Conservation (phyloP, 768 basidiomycete species). For the Lactifluus subvellereus region DNA sequence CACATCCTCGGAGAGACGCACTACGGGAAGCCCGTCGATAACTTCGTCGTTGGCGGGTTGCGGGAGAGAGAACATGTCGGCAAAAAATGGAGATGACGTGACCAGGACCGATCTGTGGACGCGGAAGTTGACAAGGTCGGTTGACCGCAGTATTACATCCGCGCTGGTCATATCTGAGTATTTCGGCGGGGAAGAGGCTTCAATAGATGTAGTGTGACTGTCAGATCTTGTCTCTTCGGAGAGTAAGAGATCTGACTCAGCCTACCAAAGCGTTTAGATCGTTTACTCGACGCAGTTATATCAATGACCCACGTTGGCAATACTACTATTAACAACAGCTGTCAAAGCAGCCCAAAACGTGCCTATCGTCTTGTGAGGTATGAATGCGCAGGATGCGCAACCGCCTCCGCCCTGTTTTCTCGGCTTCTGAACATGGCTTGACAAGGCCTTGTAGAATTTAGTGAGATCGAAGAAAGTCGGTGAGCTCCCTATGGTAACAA, state of each 20-base stretch:
- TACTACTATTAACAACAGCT: not conserved
- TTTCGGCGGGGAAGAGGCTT: too few species aligned
- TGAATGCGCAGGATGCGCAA: not conserved
- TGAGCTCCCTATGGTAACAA: not conserved
- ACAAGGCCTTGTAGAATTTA: not conserved
- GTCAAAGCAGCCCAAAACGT: not conserved
- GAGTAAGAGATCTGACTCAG: not conserved
- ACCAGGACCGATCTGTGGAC: not conserved
- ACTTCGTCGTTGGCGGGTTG: not conserved
- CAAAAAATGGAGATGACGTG: not conserved
- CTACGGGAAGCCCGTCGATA: not conserved
- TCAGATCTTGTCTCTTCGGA: not conserved
- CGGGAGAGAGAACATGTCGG: not conserved
- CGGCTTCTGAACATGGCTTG: not conserved
- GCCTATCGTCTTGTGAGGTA: not conserved
- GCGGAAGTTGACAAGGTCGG: not conserved
- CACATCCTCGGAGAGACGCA: not conserved
- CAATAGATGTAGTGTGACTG: not conserved
- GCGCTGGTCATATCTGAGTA: not conserved
- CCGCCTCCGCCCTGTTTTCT: too few species aligned
- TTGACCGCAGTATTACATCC: slow-evolving; percentile 5
- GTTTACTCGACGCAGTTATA: not conserved
- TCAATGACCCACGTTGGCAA: not conserved
- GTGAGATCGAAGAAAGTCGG: not conserved
- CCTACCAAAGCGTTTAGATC: not conserved